Conservation (phyloP, 495 filamentous ascomycete genomes). For the Aspergillus asperescens region DNA sequence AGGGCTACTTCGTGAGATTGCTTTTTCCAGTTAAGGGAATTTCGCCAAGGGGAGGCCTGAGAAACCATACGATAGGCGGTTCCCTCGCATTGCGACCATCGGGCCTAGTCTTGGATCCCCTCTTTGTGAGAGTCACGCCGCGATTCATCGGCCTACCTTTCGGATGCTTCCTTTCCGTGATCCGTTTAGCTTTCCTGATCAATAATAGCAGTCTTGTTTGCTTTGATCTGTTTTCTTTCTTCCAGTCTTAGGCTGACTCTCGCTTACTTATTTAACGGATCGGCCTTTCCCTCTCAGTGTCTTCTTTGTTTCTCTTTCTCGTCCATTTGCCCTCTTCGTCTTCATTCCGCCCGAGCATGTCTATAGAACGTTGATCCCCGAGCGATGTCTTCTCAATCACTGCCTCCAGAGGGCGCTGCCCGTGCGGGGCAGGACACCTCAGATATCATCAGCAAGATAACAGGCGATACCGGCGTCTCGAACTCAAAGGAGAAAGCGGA, state of each 20-base stretch:
- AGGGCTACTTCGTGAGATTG: too few relatives aligned
- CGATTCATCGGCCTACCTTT: neutral
- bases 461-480: constrained; percentile 2
- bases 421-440: constrained; percentile 1
- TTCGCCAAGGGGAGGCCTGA: neutral
- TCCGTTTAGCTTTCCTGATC: constrained; percentile 2
- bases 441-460: constrained; percentile 7
- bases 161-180: constrained; percentile 10
- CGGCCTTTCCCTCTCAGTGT: neutral
- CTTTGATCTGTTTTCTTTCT: neutral
- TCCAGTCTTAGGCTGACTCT: neutral
- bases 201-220: neutral
- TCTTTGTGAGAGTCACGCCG: constrained; percentile 1
- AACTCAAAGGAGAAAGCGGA: constrained; percentile 13
- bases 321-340: neutral
- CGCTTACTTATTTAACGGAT: neutral
- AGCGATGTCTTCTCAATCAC: constrained; percentile 9
- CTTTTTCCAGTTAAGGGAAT: neutral
- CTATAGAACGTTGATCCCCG: neutral
- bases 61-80: neutral
- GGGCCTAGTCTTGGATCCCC: constrained; percentile 1
- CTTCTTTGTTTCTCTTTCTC: neutral
- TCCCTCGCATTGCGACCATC: neutral
- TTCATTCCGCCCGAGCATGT: constrained; percentile 1
- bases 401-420: constrained; percentile 17